phyloP scores from a whole-genome alignment of 805 yeast genomes.

The Tetrapisispora pingtungensis region DNA sequence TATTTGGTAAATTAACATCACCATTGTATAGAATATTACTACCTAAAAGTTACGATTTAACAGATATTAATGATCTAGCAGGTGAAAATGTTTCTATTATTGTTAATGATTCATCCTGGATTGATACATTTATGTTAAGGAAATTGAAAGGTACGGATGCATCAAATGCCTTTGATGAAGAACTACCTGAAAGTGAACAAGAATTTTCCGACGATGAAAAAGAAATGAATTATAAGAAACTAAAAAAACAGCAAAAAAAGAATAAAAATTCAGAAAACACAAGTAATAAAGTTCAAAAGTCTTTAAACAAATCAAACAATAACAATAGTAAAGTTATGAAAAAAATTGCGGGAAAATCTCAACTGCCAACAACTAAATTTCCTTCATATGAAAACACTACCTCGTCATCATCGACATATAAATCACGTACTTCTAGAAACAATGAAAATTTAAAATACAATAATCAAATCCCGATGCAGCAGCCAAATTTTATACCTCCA shows the following conservation, averaged over 20 bases:
- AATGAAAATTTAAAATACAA: not conserved
- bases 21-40: slow-evolving; percentile 77
- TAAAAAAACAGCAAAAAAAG: slow-evolving; percentile 51
- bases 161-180: slow-evolving; percentile 90
- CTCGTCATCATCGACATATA: not conserved
- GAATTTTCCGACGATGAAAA: slow-evolving; percentile 93
- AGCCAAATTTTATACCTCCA: not conserved
- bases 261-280: slow-evolving; percentile 18
- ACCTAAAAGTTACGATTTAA: slow-evolving; percentile 8
- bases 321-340: slow-evolving; percentile 3
- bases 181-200: slow-evolving; percentile 83
- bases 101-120: slow-evolving; percentile 69
- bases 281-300: slow-evolving; percentile 11
- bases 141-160: slow-evolving; percentile 85
- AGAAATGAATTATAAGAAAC: slow-evolving; percentile 60
- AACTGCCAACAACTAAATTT: slow-evolving; percentile 8
- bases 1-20: slow-evolving; percentile 74
- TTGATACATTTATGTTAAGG: slow-evolving; percentile 64
- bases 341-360: not conserved
- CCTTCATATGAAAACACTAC: slow-evolving; percentile 3
- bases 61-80: slow-evolving; percentile 34
- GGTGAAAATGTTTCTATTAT: slow-evolving; percentile 64
- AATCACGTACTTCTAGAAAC: not conserved
- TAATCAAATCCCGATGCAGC: not conserved
- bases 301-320: slow-evolving; percentile 2